phyloP scores from a whole-genome alignment of 2,329 filamentous ascomycete species.

The Scleromitrula shiraiana region DNA sequence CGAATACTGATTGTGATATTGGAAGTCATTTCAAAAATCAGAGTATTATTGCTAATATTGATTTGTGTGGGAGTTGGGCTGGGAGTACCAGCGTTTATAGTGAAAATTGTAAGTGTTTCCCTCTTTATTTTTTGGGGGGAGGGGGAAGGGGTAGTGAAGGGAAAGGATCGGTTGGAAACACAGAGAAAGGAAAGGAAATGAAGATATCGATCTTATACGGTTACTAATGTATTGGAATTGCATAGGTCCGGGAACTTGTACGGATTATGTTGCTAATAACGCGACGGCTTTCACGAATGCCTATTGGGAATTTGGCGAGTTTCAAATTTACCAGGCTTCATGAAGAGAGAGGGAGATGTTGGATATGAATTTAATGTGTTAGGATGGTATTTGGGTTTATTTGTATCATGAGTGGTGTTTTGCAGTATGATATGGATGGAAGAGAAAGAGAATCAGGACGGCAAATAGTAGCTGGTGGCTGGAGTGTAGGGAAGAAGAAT shows the following conservation, averaged over 20 bases:
- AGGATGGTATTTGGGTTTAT: not conserved
- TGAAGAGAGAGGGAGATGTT: not conserved
- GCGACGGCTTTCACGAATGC: constrained; percentile 24
- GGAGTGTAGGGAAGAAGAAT: too few relatives aligned
- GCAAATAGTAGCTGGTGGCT: too few relatives aligned
- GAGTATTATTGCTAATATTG: constrained; percentile 73
- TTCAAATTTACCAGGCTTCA: constrained; percentile 21
- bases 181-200: not conserved
- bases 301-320: constrained; percentile 27
- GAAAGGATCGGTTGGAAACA: not conserved
- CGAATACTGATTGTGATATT: constrained; percentile 58
- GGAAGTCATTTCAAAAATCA: constrained; percentile 61
- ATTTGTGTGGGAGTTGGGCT: constrained; percentile 85
- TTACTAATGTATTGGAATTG: constrained; percentile 1
- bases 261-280: constrained; percentile 25
- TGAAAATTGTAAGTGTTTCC: constrained; percentile 20
- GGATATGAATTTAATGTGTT: not conserved
- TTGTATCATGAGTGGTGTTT: too few relatives aligned
- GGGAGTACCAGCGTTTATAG: constrained; percentile 40
- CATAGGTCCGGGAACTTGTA: constrained; percentile 21
- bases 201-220: too few relatives aligned
- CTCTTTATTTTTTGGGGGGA: not conserved
- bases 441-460: too few relatives aligned
- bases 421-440: too few relatives aligned
- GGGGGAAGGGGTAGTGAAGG: not conserved